Percentiles rank a stretch among this genome's conserved stretches.
Evolutionary conservation across 768 basidiomycete species (phyloP).

Genomic region (Boletus subcaerulescens): DNA sequence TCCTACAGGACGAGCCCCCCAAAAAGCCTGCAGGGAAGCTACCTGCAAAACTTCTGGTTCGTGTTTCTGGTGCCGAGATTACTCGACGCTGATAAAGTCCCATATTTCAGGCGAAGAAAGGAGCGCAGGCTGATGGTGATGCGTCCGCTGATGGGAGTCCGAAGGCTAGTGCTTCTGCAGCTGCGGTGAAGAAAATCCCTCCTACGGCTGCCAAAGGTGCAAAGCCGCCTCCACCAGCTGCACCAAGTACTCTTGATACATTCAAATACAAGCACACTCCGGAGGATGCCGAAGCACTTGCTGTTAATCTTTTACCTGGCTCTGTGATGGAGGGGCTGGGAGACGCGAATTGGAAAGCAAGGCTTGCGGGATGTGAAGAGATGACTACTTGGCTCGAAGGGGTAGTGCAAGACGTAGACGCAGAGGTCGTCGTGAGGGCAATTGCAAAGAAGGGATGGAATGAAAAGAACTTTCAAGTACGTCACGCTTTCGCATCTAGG

Average conservation of each 20-base stretch:
- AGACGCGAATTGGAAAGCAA: conserved; percentile 92
- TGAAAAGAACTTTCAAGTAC: conserved; percentile 98
- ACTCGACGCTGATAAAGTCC: conserved; percentile 1
- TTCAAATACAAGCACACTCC: conserved; percentile 90
- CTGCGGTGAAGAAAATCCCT: conserved; percentile 45
- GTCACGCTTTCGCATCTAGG: conserved; percentile 3
- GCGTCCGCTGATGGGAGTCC: conserved; percentile 11
- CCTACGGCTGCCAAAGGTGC: conserved; percentile 39
- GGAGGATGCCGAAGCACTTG: conserved; percentile 87
- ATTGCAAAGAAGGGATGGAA: conserved; percentile 92
- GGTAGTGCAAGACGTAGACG: conserved; percentile 64
- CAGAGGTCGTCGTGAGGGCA: conserved; percentile 84
- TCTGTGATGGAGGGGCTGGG: conserved; percentile 67
- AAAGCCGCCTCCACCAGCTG: conserved; percentile 48
- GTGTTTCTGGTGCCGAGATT: neutral
- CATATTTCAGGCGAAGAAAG: conserved; percentile 51
- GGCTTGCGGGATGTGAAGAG: conserved; percentile 84
- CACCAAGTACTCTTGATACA: conserved; percentile 63
- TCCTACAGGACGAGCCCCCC: conserved; percentile 31
- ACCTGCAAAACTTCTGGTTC: conserved; percentile 45
- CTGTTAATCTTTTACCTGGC: conserved; percentile 67
- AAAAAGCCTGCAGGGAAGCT: conserved; percentile 52
- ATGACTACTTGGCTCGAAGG: conserved; percentile 81
- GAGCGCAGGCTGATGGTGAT: conserved; percentile 33
- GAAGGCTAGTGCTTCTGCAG: conserved; percentile 27